Conservation (phyloP, 2,329 filamentous ascomycete species). For the Cercospora nicotianae region DNA sequence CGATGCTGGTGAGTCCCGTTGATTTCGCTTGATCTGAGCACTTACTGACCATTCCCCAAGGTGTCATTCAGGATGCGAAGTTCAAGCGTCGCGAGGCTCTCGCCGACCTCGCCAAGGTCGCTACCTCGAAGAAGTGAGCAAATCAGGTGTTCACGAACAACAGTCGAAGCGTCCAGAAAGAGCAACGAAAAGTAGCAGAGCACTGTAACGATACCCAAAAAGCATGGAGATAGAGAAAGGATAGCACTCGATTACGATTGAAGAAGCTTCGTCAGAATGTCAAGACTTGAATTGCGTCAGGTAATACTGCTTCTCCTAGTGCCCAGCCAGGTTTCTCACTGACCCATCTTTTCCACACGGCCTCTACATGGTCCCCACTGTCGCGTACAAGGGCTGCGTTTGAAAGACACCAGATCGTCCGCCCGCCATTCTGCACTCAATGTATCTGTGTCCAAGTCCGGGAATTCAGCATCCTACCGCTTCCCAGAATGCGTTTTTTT, state of each 20-base stretch:
- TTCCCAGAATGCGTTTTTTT: background rate
- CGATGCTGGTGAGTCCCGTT: slow-evolving; percentile 59
- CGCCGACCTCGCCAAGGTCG: slow-evolving; percentile 59
- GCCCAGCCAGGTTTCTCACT: background rate
- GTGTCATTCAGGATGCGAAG: slow-evolving; percentile 71
- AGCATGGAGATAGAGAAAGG: slow-evolving; percentile 13
- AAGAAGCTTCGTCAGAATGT: background rate
- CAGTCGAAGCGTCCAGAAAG: background rate
- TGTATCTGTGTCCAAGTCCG: background rate
- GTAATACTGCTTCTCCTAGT: background rate
- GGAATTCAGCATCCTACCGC: background rate
- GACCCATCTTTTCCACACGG: background rate
- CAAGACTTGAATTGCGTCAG: background rate
- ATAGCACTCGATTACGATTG: slow-evolving; percentile 4
- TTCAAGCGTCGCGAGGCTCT: slow-evolving; percentile 74
- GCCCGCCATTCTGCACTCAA: background rate
- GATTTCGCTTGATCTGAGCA: background rate
- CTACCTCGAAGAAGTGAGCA: slow-evolving; percentile 35
- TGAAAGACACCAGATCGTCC: background rate
- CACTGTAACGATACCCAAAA: slow-evolving; percentile 9
- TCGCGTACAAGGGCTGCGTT: background rate
- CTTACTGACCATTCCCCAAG: slow-evolving; percentile 42
- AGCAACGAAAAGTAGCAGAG: background rate
- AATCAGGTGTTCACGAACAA: background rate
- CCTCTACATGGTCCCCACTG: background rate